A percentile compares a stretch with the other conserved stretches of the same genome.
Evolutionary conservation across 257 asterid species (phyloP).

Genomic region (Solanum tarijense): DNA sequence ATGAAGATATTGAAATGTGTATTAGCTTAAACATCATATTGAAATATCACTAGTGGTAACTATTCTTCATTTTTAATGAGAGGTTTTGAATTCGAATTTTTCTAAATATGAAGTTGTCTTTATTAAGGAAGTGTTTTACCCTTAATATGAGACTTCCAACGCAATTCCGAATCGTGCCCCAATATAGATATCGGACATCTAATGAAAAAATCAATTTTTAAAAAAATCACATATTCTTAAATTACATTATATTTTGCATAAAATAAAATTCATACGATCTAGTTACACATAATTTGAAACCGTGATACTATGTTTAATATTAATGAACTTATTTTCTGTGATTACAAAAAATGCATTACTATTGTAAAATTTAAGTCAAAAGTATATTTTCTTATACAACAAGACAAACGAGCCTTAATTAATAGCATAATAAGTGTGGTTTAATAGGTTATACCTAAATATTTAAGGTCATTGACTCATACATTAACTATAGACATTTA

Average conservation of each 20-base stretch:
- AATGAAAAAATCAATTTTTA: too few species aligned
- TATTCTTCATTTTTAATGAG: too few species aligned
- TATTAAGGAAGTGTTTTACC: too few species aligned
- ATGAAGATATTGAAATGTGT: not conserved
- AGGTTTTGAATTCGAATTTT: too few species aligned
- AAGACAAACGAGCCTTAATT: not conserved
- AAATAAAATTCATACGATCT: not conserved
- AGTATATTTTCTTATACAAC: not conserved
- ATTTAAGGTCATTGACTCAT: not conserved
- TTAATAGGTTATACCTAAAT: not conserved
- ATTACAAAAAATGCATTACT: not conserved
- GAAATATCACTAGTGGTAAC: not conserved
- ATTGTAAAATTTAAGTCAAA: not conserved
- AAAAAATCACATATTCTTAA: not conserved
- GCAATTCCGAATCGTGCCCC: too few species aligned
- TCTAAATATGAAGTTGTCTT: too few species aligned
- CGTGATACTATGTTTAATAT: not conserved
- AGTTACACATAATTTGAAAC: not conserved
- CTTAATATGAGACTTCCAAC: too few species aligned
- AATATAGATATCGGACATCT: too few species aligned
- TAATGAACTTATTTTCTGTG: not conserved
- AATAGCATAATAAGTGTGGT: not conserved
- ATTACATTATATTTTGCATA: not conserved
- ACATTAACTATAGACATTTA: not conserved
- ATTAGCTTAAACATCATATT: not conserved